These are phyloP conservation scores for Metschnikowia kofuensis DNA, from an alignment of 805 yeast species.

Conservation along the genomic window DNA sequence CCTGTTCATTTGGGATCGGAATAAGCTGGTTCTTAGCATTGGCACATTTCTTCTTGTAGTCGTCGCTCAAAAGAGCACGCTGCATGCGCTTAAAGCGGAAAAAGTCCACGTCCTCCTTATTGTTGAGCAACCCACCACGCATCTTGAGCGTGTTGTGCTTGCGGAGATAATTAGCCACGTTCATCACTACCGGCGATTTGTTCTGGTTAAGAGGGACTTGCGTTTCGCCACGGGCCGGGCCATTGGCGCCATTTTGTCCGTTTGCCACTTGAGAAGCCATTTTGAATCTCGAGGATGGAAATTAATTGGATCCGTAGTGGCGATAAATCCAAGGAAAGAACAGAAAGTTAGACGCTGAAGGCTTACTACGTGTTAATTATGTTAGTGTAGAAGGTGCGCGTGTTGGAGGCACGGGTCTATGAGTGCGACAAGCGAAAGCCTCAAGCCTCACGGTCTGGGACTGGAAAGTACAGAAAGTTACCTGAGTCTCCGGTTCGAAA, in stretches of 20 bases:
- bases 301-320: neutral
- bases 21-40: constrained; percentile 44
- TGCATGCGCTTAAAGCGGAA: constrained; percentile 82
- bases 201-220: constrained; percentile 18
- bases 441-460: too few relatives aligned
- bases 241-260: constrained; percentile 7
- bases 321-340: neutral
- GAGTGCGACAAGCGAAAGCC: too few relatives aligned
- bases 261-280: constrained; percentile 12
- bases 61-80: constrained; percentile 73
- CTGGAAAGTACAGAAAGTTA: too few relatives aligned
- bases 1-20: constrained; percentile 45
- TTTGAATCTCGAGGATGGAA: neutral
- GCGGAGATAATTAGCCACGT: constrained; percentile 70
- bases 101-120: constrained; percentile 68
- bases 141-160: constrained; percentile 67
- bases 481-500: too few relatives aligned
- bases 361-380: neutral
- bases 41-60: constrained; percentile 54
- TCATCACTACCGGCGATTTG: constrained; percentile 55
- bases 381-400: too few relatives aligned
- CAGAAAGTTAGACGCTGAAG: neutral
- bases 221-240: constrained; percentile 11
- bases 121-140: constrained; percentile 75
- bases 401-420: too few relatives aligned